Evolutionary conservation across 257 asterid genomes (phyloP), one percentile per base, ranked within the genome.

Genomic region (Verbascum thapsus): DNA sequence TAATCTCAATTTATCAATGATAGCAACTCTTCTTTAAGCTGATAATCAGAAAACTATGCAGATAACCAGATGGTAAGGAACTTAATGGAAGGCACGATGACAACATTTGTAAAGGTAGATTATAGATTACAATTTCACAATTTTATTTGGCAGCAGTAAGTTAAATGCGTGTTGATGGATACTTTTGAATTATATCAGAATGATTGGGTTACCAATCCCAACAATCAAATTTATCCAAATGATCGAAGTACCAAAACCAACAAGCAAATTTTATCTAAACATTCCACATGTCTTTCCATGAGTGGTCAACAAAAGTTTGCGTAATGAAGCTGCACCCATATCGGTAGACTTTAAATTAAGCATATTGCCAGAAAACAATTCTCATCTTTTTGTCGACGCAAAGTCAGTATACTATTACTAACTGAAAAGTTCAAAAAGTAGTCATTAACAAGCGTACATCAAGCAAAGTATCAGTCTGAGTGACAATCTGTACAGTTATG

Each of bases 381-480:
- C 8, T 5, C 35, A 50, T 19, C 15, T 35, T 47, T 1, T 2
- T 17, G 11, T 16, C n/a, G 37, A 6, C 10, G 5, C n/a, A 4
- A 50, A 50, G 9, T 50, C 56, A 50, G n/a, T n/a, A n/a, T n/a
- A n/a, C n/a, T 20, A 8, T 3, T 8, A 30, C 0, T 32, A 53
- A 32, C 13, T 11, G 9, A 30, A 53, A 53, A 53, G 42, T 2
- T 12, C 8, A 34, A 53, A 53, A 34, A 20, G 3, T 16, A 3
- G 23, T 2, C 48, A 37, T 54, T 15, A 48, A 56, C 18, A 37
- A 54, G 43, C 61, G 15, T 54, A 23, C 45, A 13, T 32, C 44
- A 32, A 0, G 4, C 34, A 17, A 37, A 56, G 47, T 10, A 19
- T 37, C 62, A 37, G 37, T 5, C 16, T 5, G 17, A 56, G 34